Evolutionary conservation across 1,284 basidiomycete genomes (phyloP).

Genomic region (Ustilago loliicola): DNA sequence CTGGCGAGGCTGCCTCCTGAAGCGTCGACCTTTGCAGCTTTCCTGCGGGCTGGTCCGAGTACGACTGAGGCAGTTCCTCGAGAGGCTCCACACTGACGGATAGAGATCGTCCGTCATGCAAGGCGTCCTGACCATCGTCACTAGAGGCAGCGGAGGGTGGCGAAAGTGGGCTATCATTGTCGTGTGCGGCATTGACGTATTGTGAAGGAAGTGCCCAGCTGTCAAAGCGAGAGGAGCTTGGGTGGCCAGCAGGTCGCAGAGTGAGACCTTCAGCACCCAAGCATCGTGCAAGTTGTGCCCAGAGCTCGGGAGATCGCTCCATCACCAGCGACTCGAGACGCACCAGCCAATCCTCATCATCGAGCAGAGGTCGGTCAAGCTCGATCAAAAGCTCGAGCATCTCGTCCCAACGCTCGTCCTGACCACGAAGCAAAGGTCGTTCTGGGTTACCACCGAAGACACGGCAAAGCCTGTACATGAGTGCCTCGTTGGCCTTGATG

Average conservation of each 20-base stretch:
- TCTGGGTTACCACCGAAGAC: constrained; percentile 37
- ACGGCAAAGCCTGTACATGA: constrained; percentile 42
- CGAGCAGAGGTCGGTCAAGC: constrained; percentile 45
- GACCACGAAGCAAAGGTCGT: constrained; percentile 19
- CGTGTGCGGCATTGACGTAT: constrained; percentile 10
- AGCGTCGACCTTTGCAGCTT: constrained; percentile 31
- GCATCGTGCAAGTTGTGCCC: constrained; percentile 48
- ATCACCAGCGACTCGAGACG: constrained; percentile 43
- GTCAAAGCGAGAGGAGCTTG: constrained; percentile 34
- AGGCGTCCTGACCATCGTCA: constrained; percentile 17
- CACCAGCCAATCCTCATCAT: constrained; percentile 50
- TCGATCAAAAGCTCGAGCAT: constrained; percentile 49
- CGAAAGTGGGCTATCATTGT: constrained; percentile 26
- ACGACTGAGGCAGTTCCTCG: constrained; percentile 25
- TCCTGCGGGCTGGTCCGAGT: constrained; percentile 37
- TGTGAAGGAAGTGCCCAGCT: constrained; percentile 42
- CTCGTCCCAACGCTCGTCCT: constrained; percentile 52
- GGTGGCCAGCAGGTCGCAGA: constrained; percentile 14
- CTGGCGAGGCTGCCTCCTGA: constrained; percentile 11
- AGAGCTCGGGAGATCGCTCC: constrained; percentile 43
- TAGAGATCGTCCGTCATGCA: constrained; percentile 7
- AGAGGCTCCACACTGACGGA: constrained; percentile 39
- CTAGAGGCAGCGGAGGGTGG: constrained; percentile 25
- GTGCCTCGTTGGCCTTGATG: constrained; percentile 38
- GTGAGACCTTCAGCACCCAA: constrained; percentile 46